A percentile compares a stretch with the other conserved stretches of the same genome.
phyloP scores from a whole-genome alignment of 352 stramenopile species.

The Phytophthora cryptogea region DNA sequence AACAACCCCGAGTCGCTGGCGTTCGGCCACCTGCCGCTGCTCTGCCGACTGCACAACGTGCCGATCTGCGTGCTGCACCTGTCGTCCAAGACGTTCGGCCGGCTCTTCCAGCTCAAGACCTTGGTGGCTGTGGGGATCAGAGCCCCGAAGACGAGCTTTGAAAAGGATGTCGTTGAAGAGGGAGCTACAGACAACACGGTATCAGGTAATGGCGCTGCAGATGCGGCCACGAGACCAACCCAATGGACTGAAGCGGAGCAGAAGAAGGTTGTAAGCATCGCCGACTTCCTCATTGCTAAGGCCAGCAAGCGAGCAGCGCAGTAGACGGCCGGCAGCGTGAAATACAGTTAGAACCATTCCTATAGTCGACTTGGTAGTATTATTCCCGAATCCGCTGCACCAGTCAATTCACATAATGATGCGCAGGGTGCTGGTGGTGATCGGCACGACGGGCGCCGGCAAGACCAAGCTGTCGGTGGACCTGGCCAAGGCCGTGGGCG shows the following conservation, averaged over 20 bases:
- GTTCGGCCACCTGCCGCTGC: constrained; percentile 70
- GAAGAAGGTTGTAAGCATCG: constrained; percentile 61
- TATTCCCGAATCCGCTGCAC: too few species aligned
- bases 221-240: constrained; percentile 5
- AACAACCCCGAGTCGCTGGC: constrained; percentile 58
- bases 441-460: constrained; percentile 90
- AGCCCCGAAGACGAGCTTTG: constrained; percentile 6
- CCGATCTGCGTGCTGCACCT: constrained; percentile 74
- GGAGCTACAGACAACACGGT: not conserved
- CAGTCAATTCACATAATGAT: constrained; percentile 13
- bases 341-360: too few species aligned
- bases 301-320: constrained; percentile 51
- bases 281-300: constrained; percentile 62
- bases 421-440: constrained; percentile 87
- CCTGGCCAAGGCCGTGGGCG: constrained; percentile 86
- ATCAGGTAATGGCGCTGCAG: not conserved
- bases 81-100: constrained; percentile 68
- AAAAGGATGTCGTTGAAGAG: not conserved
- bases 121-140: constrained; percentile 58
- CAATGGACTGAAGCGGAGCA: constrained; percentile 32
- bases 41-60: constrained; percentile 68
- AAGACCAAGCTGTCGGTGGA: constrained; percentile 94
- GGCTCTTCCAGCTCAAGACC: constrained; percentile 60
- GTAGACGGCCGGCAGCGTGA: constrained; percentile 1
- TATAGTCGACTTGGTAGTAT: too few species aligned